These are phyloP conservation scores for Pseudozyma hubeiensis DNA, from an alignment of 1,284 basidiomycete species.

Conservation along the genomic window DNA sequence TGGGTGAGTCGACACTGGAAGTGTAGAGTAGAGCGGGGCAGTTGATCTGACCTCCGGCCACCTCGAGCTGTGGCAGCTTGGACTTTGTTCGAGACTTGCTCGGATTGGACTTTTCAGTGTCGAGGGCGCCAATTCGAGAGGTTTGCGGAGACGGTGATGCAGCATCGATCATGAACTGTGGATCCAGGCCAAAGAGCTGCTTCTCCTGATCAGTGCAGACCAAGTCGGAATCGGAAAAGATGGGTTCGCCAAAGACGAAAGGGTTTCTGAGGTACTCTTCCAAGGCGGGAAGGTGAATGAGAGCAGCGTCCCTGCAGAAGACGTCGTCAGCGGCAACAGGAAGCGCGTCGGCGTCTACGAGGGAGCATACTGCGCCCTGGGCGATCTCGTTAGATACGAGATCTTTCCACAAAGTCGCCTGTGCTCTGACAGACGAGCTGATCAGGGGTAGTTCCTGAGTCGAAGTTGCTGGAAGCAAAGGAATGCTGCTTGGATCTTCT, in stretches of 20 bases:
- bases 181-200: slow-evolving; percentile 47
- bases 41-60: slow-evolving; percentile 42
- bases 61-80: slow-evolving; percentile 24
- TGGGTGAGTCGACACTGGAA: slow-evolving; percentile 12
- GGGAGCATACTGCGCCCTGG: slow-evolving; percentile 15
- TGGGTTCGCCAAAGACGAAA: slow-evolving; percentile 45
- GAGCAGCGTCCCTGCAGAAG: slow-evolving; percentile 58
- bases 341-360: slow-evolving; percentile 17
- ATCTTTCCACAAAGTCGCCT: slow-evolving; percentile 15
- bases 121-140: background rate
- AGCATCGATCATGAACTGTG: background rate
- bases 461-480: slow-evolving; percentile 16
- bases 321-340: slow-evolving; percentile 58
- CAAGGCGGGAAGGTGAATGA: slow-evolving; percentile 67
- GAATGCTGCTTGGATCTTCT: slow-evolving; percentile 36
- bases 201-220: slow-evolving; percentile 48
- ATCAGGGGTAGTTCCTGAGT: background rate
- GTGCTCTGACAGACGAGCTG: slow-evolving; percentile 8
- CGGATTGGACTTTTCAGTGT: slow-evolving; percentile 3
- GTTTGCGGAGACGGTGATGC: background rate
- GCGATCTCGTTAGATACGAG: slow-evolving; percentile 16
- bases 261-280: slow-evolving; percentile 57
- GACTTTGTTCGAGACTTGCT: slow-evolving; percentile 17
- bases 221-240: slow-evolving; percentile 37
- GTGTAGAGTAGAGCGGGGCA: slow-evolving; percentile 31